These are phyloP conservation scores for Hypoxylon sp. DNA, from an alignment of 2,329 filamentous ascomycete species.

Conservation along the genomic window DNA sequence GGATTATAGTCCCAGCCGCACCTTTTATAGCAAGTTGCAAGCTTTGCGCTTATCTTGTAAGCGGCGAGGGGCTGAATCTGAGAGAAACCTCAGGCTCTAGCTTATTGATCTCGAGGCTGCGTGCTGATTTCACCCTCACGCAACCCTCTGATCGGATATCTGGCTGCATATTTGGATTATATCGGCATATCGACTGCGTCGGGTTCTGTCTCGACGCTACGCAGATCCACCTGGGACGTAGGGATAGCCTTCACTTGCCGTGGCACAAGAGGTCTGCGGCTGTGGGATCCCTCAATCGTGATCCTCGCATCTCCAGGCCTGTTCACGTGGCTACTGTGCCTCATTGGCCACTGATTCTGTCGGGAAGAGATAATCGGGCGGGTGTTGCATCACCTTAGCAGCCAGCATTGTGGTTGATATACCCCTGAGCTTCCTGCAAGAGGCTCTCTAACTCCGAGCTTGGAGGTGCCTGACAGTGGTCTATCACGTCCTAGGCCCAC, in stretches of 20 bases:
- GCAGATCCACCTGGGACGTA: slow-evolving; percentile 14
- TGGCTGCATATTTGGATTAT: slow-evolving; percentile 9
- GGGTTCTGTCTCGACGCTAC: slow-evolving; percentile 5
- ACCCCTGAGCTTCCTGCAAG: slow-evolving; percentile 31
- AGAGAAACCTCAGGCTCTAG: not conserved
- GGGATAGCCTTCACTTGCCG: slow-evolving; percentile 3
- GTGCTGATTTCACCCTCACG: slow-evolving; percentile 9
- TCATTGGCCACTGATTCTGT: slow-evolving; percentile 21
- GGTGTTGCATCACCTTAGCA: slow-evolving; percentile 14
- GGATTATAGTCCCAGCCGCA: slow-evolving; percentile 5
- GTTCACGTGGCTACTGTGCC: not conserved
- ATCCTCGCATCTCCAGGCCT: slow-evolving; percentile 9
- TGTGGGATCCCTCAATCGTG: slow-evolving; percentile 7
- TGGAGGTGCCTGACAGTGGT: slow-evolving; percentile 9
- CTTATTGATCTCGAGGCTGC: slow-evolving; percentile 9
- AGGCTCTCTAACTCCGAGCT: slow-evolving; percentile 30
- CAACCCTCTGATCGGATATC: slow-evolving; percentile 5
- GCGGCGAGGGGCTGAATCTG: not conserved
- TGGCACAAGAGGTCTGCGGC: slow-evolving; percentile 4
- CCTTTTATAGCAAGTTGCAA: slow-evolving; percentile 5
- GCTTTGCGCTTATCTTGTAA: not conserved
- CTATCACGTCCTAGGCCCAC: slow-evolving; percentile 3
- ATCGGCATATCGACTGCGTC: slow-evolving; percentile 14
- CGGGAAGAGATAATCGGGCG: slow-evolving; percentile 7
- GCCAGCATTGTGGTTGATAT: slow-evolving; percentile 5